Evolutionary conservation across 2,329 filamentous ascomycete genomes (phyloP), one percentile per base, ranked within the genome.

Genomic region (Beauveria brongniartii): DNA sequence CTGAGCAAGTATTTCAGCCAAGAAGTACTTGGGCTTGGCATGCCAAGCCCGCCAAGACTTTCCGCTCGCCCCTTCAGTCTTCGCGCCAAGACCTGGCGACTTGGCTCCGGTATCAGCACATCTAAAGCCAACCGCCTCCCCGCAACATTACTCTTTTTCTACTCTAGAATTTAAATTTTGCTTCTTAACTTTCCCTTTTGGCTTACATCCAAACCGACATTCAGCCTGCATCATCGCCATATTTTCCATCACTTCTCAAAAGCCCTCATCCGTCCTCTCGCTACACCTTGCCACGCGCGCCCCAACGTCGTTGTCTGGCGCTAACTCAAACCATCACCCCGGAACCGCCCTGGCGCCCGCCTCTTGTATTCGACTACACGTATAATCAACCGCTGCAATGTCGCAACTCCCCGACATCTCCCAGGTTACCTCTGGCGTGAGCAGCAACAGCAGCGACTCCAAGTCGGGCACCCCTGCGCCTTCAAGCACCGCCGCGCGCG

Each of bases 401-500:
- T 53, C 56, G 53, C 59, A 61, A 46, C 59, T 61, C 20, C 59
- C 59, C 46, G 59, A 61, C 20, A 67, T 62, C 62, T 65, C 48
- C 63, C 70, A 62, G 62, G 59, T 58, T 30, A 63, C 63, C 61
- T 61, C 68, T 47, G 73, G 75, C 30, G 72, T 73, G 55, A 72
- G 68, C 54, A 76, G 72, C 65, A 74, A 26, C 58, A 78, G 74
- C 69, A 74, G 74, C 50, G 76, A 79, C 53, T 82, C 81, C 63
- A 82, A 80, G 69, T 78, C 77, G 50, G 79, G 75, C 59, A 83
- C 82, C 2, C 80, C 81, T 3, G 80, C 78, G 2, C 78, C 81
- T 2, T 78, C 78, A 2, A 79, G 77, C 24, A 72, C 76, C n/a
- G 74, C 78, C 8, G 78, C 77, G 50, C 77, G 76, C 61, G 75